Evolutionary conservation across 768 basidiomycete genomes (phyloP).

Genomic region (Dendrothele bispora): DNA sequence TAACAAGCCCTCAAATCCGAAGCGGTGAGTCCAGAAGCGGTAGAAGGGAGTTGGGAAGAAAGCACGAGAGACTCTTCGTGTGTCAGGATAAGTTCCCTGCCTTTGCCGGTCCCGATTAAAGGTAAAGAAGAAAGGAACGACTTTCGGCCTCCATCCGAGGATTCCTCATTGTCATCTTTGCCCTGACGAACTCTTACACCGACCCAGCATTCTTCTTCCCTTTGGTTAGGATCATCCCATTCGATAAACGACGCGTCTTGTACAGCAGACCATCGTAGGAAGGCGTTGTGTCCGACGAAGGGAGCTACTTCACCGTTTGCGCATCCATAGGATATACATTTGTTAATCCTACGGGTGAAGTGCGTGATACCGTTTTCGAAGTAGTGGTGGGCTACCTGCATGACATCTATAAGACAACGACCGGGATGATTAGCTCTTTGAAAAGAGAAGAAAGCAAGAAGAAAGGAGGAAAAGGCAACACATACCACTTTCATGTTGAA

Average conservation of each 20-base stretch:
- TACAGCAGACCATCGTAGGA: slow-evolving; percentile 82
- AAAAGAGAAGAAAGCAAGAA: neutral
- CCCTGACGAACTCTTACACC: no score
- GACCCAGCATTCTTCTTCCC: no score
- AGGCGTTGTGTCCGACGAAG: slow-evolving; percentile 86
- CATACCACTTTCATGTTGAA: slow-evolving; percentile 78
- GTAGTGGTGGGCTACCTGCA: slow-evolving; percentile 72
- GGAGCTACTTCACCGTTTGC: slow-evolving; percentile 83
- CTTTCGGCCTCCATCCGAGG: no score
- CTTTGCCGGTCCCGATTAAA: no score
- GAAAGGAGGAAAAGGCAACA: slow-evolving; percentile 7
- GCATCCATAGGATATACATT: slow-evolving; percentile 73
- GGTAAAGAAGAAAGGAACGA: neutral
- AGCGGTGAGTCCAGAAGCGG: slow-evolving; percentile 24
- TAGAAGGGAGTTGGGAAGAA: slow-evolving; percentile 45
- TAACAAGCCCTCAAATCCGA: slow-evolving; percentile 34
- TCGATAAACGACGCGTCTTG: slow-evolving; percentile 83
- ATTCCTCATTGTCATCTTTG: no score
- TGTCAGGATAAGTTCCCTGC: no score
- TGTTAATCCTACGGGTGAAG: slow-evolving; percentile 89
- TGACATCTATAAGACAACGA: slow-evolving; percentile 21
- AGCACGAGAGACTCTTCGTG: neutral
- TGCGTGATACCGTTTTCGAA: slow-evolving; percentile 90
- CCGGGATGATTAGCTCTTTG: neutral
- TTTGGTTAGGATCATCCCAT: no score